Evolutionary conservation across 345 rosid species (phyloP).

Genomic region (Syzygium oleosum): DNA sequence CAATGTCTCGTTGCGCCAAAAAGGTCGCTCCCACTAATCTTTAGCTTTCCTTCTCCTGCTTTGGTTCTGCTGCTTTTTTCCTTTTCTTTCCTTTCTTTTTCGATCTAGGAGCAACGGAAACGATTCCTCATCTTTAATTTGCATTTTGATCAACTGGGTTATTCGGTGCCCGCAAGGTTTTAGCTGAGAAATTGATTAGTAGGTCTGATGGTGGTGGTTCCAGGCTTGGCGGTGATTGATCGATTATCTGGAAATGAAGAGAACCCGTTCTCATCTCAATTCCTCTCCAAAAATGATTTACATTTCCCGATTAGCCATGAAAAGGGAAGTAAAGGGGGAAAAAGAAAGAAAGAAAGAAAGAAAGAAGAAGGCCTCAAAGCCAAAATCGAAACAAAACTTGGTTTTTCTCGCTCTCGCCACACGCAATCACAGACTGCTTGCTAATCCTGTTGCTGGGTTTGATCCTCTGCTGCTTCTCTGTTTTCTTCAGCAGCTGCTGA

Average conservation of each 20-base stretch:
- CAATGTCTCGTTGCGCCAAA: background rate
- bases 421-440: background rate
- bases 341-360: too few relatives aligned
- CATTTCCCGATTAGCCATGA: background rate
- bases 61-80: background rate
- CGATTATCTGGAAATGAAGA: background rate
- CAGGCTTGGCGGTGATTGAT: background rate
- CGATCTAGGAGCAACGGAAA: background rate
- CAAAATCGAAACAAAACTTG: background rate
- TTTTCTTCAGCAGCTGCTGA: background rate
- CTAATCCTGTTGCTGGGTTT: background rate
- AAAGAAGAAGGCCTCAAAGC: background rate
- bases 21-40: background rate
- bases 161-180: background rate
- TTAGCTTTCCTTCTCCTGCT: background rate
- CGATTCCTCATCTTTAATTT: background rate
- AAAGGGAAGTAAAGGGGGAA: background rate
- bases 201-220: background rate
- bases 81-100: background rate
- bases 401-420: background rate
- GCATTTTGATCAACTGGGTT: background rate
- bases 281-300: background rate
- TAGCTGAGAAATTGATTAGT: background rate
- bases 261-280: background rate
- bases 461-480: background rate